These are phyloP conservation scores for Mucor racemosus DNA, from an alignment of 371 early-diverging fungal species.

Conservation along the genomic window DNA sequence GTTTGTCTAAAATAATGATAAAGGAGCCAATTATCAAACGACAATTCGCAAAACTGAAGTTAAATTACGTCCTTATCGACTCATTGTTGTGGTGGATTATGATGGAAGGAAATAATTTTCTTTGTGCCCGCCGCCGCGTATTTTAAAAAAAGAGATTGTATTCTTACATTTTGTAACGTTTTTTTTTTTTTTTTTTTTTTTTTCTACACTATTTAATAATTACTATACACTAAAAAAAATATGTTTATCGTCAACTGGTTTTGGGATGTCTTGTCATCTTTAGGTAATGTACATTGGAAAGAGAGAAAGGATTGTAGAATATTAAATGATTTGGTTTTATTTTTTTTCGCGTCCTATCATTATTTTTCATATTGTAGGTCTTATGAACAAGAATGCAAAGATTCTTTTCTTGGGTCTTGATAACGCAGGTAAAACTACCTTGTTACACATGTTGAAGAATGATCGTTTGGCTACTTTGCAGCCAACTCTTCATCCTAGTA, in stretches of 20 bases:
- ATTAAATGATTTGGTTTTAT: not conserved
- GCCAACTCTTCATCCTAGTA: constrained; percentile 99
- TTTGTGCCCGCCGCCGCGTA: constrained; percentile 3
- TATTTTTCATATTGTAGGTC: constrained; percentile 61
- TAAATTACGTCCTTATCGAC: not conserved
- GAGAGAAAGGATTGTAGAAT: not conserved
- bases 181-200: constrained; percentile 3
- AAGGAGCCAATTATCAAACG: not conserved
- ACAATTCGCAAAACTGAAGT: constrained; percentile 5
- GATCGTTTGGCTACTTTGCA: constrained; percentile 95
- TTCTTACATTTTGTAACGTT: not conserved
- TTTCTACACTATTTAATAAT: constrained; percentile 1
- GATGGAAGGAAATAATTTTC: not conserved
- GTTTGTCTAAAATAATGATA: not conserved
- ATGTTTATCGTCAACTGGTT: constrained; percentile 32
- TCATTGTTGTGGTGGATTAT: constrained; percentile 6
- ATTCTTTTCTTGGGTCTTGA: constrained; percentile 99
- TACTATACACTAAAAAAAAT: not conserved
- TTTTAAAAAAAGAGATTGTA: too few species aligned
- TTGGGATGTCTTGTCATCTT: constrained; percentile 27
- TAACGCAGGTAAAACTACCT: constrained; percentile 99
- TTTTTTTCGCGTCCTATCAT: not conserved
- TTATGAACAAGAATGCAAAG: constrained; percentile 98
- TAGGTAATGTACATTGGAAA: constrained; percentile 15
- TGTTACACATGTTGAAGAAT: constrained; percentile 99